Conservation (phyloP, 228 moss, liverwort and hornwort genomes). For the Sphagnum magellanicum region DNA sequence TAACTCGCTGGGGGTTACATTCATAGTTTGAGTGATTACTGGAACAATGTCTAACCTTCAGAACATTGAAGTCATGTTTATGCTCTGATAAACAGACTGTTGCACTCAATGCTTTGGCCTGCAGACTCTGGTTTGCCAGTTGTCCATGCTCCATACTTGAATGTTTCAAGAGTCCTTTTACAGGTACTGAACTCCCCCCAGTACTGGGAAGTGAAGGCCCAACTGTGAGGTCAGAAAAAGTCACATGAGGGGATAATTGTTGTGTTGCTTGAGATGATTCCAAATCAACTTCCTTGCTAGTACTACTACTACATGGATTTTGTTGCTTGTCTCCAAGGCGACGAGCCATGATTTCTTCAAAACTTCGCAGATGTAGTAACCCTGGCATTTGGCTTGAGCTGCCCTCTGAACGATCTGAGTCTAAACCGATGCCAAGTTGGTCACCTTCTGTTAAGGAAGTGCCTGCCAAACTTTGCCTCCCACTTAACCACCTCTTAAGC, state of each 20-base stretch:
- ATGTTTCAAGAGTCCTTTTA: neutral
- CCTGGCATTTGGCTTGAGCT: neutral
- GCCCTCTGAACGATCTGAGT: neutral
- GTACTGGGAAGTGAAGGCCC: neutral
- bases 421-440: no score
- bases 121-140: no score
- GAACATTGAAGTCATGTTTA: no score
- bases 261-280: neutral
- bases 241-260: slow-evolving; percentile 1
- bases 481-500: slow-evolving; percentile 27
- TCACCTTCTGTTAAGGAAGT: no score
- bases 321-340: neutral
- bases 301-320: no score
- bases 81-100: no score
- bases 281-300: no score
- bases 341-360: slow-evolving; percentile 31
- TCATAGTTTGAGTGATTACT: no score
- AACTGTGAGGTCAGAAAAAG: neutral
- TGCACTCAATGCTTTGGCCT: no score
- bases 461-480: slow-evolving; percentile 17
- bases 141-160: neutral
- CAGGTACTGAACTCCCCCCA: neutral
- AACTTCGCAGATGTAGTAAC: neutral
- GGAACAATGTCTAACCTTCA: no score
- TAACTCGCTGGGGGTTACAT: no score